These are phyloP conservation scores for Aspergillus sp. DNA, from an alignment of 2,329 filamentous ascomycete genomes.

Conservation along the genomic window DNA sequence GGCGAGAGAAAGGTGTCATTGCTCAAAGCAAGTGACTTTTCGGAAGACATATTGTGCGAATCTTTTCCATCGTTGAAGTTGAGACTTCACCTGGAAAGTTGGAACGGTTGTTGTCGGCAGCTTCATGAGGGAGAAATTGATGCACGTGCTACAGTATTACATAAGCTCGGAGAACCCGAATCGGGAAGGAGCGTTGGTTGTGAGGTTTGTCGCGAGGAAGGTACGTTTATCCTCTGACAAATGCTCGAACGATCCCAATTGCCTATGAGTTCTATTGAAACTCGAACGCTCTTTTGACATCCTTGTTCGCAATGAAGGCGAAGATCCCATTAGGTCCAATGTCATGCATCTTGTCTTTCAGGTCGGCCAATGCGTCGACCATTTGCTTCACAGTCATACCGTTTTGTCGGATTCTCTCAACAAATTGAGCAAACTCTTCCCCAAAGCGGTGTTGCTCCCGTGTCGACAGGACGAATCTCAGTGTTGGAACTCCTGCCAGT, in stretches of 20 bases:
- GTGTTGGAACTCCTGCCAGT: background rate
- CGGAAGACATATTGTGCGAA: slow-evolving; percentile 26
- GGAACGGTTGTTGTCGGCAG: background rate
- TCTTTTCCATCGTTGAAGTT: background rate
- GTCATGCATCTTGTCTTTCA: background rate
- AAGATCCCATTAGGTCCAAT: background rate
- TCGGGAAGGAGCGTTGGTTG: background rate
- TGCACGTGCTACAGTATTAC: background rate
- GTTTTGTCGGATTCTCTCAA: background rate
- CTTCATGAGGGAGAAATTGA: background rate
- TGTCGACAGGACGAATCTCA: background rate
- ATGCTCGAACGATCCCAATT: background rate
- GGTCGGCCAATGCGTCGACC: background rate
- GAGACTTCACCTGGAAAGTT: background rate
- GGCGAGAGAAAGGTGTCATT: slow-evolving; percentile 25
- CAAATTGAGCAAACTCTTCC: background rate
- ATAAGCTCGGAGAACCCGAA: background rate
- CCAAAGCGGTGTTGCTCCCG: background rate
- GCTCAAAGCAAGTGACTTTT: slow-evolving; percentile 26
- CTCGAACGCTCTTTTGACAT: background rate
- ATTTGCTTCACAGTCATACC: background rate
- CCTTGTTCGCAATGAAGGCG: background rate
- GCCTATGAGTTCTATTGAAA: background rate
- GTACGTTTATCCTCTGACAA: background rate
- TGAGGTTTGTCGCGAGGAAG: background rate